Base-by-base conservation (phyloP, 2,329 filamentous ascomycete species). In the Drechslerella stenobrocha region DNA sequence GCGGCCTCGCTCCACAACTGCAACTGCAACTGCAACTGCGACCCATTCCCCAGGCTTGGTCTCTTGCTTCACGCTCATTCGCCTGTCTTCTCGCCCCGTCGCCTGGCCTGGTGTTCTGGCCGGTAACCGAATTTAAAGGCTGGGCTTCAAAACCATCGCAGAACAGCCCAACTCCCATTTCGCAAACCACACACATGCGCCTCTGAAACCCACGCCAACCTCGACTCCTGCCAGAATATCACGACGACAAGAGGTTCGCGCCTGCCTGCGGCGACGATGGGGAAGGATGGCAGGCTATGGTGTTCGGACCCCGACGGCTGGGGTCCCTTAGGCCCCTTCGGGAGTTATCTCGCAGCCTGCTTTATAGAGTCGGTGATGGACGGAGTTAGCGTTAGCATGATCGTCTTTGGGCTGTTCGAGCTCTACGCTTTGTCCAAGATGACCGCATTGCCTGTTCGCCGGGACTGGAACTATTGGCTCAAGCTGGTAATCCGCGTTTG, bases 301-400 rank as follows among this genome's bases (percentile, higher is more conserved):
- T 69, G 64, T 47, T 69, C 57, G 52, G 51, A 61, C 53, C 52
- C 64, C 18, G 60, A 71, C 37, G 95, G 93, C 74, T 98, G 93
- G 93, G 95, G 95, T 0, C 93, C 93, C 20, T 76, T 98, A 75
- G 96, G 90, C 77, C 85, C 85, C 72, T 71, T 66, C 42, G 83
- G 92, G 76, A 96, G 90, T 77, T 93, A 98, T 78, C 90, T 98
- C 74, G 97, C 93, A 13, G 92, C 93, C 37, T 98, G 93, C 80
- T 98, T 98, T 75, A 85, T 97, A 73, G 95, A 98, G 76, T 84
- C 95, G 20, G 91, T 89, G 84, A 84, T 97, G 64, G 84, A 88
- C 30, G 78, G 82, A 1, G 88, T 96, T 24, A 89, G 89, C 6
- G 81, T 81, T 11, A 95, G 87, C 78, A 91, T 92, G 13, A 80